phyloP scores from a whole-genome alignment of 2,329 filamentous ascomycete genomes.

The Graphiopsis chlorocephala region DNA sequence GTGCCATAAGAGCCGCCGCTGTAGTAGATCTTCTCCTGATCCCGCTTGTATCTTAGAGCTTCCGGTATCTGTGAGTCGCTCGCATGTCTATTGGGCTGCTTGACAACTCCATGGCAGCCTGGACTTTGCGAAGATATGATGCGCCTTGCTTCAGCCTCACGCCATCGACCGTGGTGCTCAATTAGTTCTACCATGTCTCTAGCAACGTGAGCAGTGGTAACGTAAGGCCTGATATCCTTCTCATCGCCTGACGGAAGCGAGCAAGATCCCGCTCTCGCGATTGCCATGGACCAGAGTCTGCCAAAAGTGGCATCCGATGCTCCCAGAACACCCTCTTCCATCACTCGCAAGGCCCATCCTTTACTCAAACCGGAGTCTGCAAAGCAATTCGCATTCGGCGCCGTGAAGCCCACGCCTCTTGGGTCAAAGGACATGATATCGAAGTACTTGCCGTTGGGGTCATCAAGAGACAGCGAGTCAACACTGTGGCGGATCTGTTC shows the following conservation, averaged over 20 bases:
- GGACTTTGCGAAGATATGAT: background rate
- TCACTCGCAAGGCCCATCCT: slow-evolving; percentile 38
- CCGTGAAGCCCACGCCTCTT: slow-evolving; percentile 39
- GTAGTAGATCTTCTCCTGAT: slow-evolving; percentile 36
- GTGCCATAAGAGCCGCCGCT: slow-evolving; percentile 51
- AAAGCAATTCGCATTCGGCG: slow-evolving; percentile 38
- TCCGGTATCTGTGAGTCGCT: background rate
- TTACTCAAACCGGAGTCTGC: slow-evolving; percentile 30
- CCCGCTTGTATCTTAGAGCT: slow-evolving; percentile 23
- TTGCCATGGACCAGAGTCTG: slow-evolving; percentile 41
- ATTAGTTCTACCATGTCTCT: slow-evolving; percentile 51
- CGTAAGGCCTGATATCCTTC: slow-evolving; percentile 42
- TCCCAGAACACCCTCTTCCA: slow-evolving; percentile 35
- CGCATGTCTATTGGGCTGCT: background rate
- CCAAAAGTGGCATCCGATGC: slow-evolving; percentile 42
- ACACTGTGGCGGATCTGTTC: slow-evolving; percentile 20
- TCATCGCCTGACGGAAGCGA: slow-evolving; percentile 26
- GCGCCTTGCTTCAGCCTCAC: slow-evolving; percentile 28
- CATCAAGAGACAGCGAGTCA: slow-evolving; percentile 17
- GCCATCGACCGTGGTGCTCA: slow-evolving; percentile 39
- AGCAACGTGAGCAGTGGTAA: slow-evolving; percentile 48
- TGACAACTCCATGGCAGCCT: background rate
- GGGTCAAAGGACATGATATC: slow-evolving; percentile 48
- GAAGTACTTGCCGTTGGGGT: slow-evolving; percentile 35
- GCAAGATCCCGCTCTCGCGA: slow-evolving; percentile 34